Evolutionary conservation across 495 filamentous ascomycete species (phyloP).

Genomic region (Chaetomidium leptoderma): DNA sequence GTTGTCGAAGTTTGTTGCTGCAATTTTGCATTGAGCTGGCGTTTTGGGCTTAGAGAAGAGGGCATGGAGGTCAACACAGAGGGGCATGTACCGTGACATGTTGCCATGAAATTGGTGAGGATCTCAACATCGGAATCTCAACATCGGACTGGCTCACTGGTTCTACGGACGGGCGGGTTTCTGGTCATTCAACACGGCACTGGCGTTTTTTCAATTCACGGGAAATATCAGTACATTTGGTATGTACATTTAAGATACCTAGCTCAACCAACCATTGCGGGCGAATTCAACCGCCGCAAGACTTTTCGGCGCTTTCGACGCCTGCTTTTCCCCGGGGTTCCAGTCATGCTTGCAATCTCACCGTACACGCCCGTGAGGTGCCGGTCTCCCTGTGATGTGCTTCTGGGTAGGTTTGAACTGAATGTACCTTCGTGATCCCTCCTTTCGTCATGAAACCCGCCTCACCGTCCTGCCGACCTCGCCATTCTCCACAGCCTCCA

Average conservation of each 20-base stretch:
- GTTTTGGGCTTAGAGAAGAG: constrained; percentile 16
- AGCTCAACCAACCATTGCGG: constrained; percentile 7
- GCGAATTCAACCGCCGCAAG: constrained; percentile 18
- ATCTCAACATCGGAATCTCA: constrained; percentile 37
- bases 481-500: constrained; percentile 45
- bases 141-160: constrained; percentile 27
- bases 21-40: constrained; percentile 23
- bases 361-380: background rate
- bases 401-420: too few relatives aligned
- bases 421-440: too few relatives aligned
- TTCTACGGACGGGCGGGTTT: constrained; percentile 2
- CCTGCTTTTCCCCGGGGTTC: background rate
- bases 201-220: background rate
- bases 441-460: constrained; percentile 34
- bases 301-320: background rate
- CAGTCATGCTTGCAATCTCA: background rate
- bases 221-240: background rate
- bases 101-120: constrained; percentile 17
- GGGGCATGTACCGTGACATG: constrained; percentile 4
- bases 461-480: constrained; percentile 44
- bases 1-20: constrained; percentile 6
- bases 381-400: too few relatives aligned
- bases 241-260: background rate
- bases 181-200: constrained; percentile 27
- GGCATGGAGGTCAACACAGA: constrained; percentile 3